A percentile compares a stretch with the other conserved stretches of the same genome.
phyloP scores from a whole-genome alignment of 345 rosid species.

The Rhizophora mangle region DNA sequence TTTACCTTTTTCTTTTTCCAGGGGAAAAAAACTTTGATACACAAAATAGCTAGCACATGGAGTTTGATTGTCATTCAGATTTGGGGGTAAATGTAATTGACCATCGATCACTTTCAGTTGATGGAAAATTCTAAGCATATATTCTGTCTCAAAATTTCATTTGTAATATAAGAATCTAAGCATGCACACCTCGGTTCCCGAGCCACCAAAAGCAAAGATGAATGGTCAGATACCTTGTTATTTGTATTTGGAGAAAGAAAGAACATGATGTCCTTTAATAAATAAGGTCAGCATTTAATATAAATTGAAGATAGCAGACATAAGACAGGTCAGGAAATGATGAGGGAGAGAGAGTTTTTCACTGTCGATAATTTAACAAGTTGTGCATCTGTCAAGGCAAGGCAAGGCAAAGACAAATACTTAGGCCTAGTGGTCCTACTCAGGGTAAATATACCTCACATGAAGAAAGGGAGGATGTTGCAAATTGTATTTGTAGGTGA shows the following conservation, averaged over 20 bases:
- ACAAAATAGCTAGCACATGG: too few species aligned
- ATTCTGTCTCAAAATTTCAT: conserved; percentile 7
- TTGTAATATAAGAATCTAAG: conserved; percentile 1
- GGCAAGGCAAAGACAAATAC: not conserved
- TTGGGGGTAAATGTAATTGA: conserved; percentile 6
- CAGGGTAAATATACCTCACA: conserved; percentile 24
- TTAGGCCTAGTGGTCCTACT: conserved; percentile 10
- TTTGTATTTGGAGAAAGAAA: not conserved
- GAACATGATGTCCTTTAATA: not conserved
- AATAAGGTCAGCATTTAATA: not conserved
- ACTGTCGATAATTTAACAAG: conserved; percentile 8
- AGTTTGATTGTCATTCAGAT: too few species aligned
- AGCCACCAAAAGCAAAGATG: conserved; percentile 17
- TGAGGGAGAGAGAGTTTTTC: conserved; percentile 9
- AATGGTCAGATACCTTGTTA: conserved; percentile 1
- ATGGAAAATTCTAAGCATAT: conserved; percentile 14
- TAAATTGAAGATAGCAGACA: too few species aligned
- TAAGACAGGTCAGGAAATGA: not conserved
- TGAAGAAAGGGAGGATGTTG: conserved; percentile 6
- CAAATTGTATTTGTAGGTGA: not conserved
- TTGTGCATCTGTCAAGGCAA: conserved; percentile 3
- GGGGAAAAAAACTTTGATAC: too few species aligned
- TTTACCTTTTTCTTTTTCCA: not conserved
- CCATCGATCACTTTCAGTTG: conserved; percentile 7
- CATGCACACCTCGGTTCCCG: not conserved